A percentile compares a stretch with the other conserved stretches of the same genome.
phyloP scores from a whole-genome alignment of 1,139 yeast genomes.

The Geotrichum australiense region DNA sequence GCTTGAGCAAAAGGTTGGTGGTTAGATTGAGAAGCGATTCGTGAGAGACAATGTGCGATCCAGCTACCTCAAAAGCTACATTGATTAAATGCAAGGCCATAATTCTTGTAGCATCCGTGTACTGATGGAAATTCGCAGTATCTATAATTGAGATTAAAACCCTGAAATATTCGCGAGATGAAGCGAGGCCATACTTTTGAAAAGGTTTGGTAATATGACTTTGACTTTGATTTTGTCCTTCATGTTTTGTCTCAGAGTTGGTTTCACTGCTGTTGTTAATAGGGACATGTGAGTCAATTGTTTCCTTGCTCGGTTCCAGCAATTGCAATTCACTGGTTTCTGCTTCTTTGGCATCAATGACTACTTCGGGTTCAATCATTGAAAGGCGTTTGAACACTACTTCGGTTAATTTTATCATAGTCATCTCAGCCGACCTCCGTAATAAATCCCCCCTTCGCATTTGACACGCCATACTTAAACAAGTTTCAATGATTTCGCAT shows the following conservation, averaged over 20 bases:
- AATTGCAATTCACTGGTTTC: constrained; percentile 16
- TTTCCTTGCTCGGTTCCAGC: constrained; percentile 11
- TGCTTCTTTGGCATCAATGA: constrained; percentile 20
- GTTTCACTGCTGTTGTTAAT: neutral
- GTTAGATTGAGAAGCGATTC: constrained; percentile 60
- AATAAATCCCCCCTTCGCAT: constrained; percentile 86
- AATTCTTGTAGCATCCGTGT: constrained; percentile 79
- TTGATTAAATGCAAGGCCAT: constrained; percentile 73
- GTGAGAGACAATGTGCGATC: constrained; percentile 57
- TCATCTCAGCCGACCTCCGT: constrained; percentile 82
- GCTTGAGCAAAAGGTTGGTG: constrained; percentile 76
- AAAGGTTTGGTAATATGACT: constrained; percentile 12
- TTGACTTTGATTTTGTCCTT: constrained; percentile 2
- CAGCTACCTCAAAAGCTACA: constrained; percentile 78
- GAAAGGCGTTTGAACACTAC: constrained; percentile 58
- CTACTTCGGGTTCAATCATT: constrained; percentile 46
- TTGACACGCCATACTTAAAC: constrained; percentile 87
- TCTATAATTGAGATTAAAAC: constrained; percentile 78
- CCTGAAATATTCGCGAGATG: constrained; percentile 62
- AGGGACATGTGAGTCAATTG: constrained; percentile 6
- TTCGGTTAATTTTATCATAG: constrained; percentile 57
- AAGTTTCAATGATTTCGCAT: constrained; percentile 85
- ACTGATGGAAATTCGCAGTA: constrained; percentile 75
- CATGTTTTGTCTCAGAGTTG: neutral
- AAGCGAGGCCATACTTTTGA: constrained; percentile 57